Percentiles rank a stretch among this genome's conserved stretches.
Conservation (phyloP, 2,329 filamentous ascomycete genomes). For the Leptographium flavum region DNA sequence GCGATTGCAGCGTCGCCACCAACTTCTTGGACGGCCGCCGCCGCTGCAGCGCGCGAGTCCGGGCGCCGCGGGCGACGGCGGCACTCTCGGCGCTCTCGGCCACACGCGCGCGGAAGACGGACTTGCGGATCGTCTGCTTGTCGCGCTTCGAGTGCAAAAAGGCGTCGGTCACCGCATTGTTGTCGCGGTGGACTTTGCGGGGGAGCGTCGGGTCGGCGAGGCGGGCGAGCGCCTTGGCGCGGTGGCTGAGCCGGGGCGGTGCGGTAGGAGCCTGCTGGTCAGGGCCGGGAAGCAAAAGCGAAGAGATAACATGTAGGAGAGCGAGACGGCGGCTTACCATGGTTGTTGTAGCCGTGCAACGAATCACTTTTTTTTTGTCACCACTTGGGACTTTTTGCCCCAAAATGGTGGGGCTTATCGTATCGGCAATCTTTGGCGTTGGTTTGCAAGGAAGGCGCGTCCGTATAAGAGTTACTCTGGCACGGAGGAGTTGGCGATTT, state of each 20-base stretch:
- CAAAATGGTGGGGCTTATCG: too few relatives aligned
- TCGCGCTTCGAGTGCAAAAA: constrained; percentile 68
- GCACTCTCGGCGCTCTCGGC: constrained; percentile 48
- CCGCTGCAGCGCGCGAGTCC: constrained; percentile 31
- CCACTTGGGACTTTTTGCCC: too few relatives aligned
- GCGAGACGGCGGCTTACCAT: not conserved
- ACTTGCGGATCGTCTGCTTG: constrained; percentile 72
- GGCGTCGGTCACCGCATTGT: constrained; percentile 34
- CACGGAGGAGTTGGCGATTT: too few relatives aligned
- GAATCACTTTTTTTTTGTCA: too few relatives aligned
- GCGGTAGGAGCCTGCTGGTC: constrained; percentile 14
- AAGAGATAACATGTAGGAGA: too few relatives aligned
- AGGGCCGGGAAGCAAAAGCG: not conserved
- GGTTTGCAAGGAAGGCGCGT: too few relatives aligned
- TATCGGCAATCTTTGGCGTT: too few relatives aligned
- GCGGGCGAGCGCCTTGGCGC: constrained; percentile 37
- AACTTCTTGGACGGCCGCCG: constrained; percentile 65
- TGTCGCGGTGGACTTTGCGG: constrained; percentile 35
- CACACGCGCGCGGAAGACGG: constrained; percentile 63
- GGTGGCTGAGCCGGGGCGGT: constrained; percentile 12
- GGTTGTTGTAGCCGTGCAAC: too few relatives aligned
- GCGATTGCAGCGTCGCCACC: constrained; percentile 55
- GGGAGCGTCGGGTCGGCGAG: constrained; percentile 36
- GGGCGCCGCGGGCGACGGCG: not conserved
- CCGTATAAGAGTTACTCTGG: too few relatives aligned